Evolutionary conservation across 306 rosid genomes (phyloP), one percentile per base, ranked within the genome.

Genomic region (Benincasa hispida): DNA sequence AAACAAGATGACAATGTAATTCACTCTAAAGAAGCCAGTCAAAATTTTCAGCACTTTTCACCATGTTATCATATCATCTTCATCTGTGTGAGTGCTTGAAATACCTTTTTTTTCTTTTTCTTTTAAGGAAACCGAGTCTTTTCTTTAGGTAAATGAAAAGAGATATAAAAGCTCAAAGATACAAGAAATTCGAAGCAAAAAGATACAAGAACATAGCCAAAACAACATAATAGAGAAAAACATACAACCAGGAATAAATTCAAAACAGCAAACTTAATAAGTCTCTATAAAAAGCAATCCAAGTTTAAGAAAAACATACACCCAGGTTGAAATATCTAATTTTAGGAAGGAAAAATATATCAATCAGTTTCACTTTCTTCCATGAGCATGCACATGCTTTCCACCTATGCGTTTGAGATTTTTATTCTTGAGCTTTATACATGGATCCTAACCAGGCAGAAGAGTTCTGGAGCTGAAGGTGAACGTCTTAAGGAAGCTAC

Each of bases 391-490:
- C 47, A n/a, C 53, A 42, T 28, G 54, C 47, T 42, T 73, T 74
- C 62, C 47, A 34, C 30, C 48, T 32, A 18, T 17, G 47, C 27
- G 7, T 74, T 10, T 54, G 61, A 19, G n/a, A 58, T 39, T 32
- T 17, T 48, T 39, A 78, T 57, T 28, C 22, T 62, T 21, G 7
- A 50, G 21, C 8, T 37, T 69, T 57, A 21, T 21, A 28, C 10
- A 74, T 51, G 78, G n/a, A 54, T 85, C 76, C 68, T 78, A 57
- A 82, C n/a, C 80, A 92, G 99, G 86, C 99, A 94, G 77, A 94
- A 94, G 91, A 94, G 99, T 79, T 94, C 99, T 75, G 99, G 99
- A 50, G 99, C 99, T 65, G 99, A 94, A 85, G 99, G 99, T 72
- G 98, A 94, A 73, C 98, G 99, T 76, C 93, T 94, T 35, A 94